Conservation (phyloP, 495 filamentous ascomycete genomes). For the Talaromyces liani region DNA sequence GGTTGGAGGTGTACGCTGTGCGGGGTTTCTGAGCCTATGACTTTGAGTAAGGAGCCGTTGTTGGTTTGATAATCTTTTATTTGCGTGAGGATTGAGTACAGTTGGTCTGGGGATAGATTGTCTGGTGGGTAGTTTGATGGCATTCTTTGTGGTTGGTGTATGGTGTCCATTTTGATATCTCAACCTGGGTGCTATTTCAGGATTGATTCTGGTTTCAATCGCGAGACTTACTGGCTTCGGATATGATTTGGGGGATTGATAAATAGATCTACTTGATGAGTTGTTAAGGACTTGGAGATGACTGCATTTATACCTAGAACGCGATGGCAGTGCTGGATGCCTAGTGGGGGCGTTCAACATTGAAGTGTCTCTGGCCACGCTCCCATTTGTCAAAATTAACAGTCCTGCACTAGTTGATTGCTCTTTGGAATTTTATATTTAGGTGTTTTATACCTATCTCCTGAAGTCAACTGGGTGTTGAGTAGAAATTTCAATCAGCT, state of each 20-base stretch:
- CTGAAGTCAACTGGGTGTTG: no score
- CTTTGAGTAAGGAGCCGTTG: slow-evolving; percentile 71
- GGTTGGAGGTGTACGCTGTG: slow-evolving; percentile 57
- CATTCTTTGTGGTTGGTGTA: background rate
- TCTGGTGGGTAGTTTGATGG: background rate
- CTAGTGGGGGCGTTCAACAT: background rate
- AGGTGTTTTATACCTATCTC: no score
- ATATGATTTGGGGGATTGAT: no score
- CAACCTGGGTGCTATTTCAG: background rate
- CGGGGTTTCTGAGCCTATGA: slow-evolving; percentile 45
- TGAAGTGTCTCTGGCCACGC: background rate
- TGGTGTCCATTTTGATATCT: background rate
- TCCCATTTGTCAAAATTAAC: background rate
- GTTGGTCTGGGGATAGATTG: background rate
- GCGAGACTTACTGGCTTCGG: no score
- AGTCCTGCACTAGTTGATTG: background rate
- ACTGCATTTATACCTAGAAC: background rate
- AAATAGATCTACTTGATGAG: no score
- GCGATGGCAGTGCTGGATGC: background rate
- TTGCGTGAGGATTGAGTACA: slow-evolving; percentile 36
- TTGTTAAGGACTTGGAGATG: no score
- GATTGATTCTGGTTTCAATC: background rate
- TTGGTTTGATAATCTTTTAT: slow-evolving; percentile 77
- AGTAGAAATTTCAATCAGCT: no score
- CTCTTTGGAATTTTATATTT: background rate